Evolutionary conservation across 1,139 yeast genomes (phyloP), one percentile per base, ranked within the genome.

Genomic region (Kodamaea ohmeri): DNA sequence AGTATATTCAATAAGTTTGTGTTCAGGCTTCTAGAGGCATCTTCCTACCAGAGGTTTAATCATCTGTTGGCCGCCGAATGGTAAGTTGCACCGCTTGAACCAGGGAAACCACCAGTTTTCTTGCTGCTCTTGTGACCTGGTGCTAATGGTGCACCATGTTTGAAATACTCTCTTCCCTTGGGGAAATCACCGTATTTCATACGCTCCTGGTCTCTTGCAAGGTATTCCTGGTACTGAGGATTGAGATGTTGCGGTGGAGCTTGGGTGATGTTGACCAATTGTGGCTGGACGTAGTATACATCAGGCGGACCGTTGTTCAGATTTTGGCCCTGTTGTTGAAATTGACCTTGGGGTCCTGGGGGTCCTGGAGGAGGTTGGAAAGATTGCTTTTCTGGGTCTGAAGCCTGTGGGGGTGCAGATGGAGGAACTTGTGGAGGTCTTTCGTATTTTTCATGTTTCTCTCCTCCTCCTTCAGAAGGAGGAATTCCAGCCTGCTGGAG

Each of bases 181-280:
- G 71, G 71, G 19, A 41, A 50, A 44, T 64, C 61, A 0, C 74
- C 76, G 7, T 57, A 48, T 8, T 57, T 52, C 24, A 60, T 47
- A 24, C 71, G 47, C 39, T 63, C 58, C 37, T 60, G 60, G 33
- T 70, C 73, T n/a, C 61, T 49, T 28, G 49, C 48, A 24, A 58
- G 52, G 40, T 55, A 70, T 40, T 65, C 61, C 24, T 52, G 66
- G 43, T 67, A 69, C 3, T 67, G 58, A 0, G 72, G 71, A 32
- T 67, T 60, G 35, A 66, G 48, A 39, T 67, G 65, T 34, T 62
- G 57, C 1, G 70, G 67, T 15, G 63, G 63, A 0, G 73, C 61
- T 35, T 50, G 55, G 3, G 64, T 43, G 14, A 70, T 70, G 42
- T 69, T 63, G 14, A 67, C 71, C 40, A 52, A 41, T 27, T 63